Conservation (phyloP, 768 basidiomycete genomes). For the Calocera viscosa region DNA sequence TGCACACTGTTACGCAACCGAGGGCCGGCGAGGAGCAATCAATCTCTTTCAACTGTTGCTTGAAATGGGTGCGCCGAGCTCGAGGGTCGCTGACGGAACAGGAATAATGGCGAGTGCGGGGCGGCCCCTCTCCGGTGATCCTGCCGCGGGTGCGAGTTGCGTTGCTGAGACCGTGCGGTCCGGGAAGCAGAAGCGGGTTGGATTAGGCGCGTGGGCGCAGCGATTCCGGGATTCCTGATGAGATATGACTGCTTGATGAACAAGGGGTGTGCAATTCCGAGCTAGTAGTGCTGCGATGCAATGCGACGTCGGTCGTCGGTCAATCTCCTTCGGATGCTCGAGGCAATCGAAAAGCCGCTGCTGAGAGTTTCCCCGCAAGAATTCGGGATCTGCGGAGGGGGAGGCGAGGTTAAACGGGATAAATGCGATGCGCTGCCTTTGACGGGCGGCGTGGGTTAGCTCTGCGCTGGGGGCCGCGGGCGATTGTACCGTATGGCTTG, state of each 20-base stretch:
- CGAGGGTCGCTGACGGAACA: not conserved
- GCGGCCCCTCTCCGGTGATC: not conserved
- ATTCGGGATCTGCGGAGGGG: not conserved
- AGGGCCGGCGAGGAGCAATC: too few species aligned
- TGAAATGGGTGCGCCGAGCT: not conserved
- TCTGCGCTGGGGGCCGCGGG: not conserved
- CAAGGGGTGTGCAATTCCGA: not conserved
- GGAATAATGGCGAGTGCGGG: not conserved
- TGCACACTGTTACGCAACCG: too few species aligned
- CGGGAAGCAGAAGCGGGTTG: too few species aligned
- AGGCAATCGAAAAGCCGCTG: not conserved
- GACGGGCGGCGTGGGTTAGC: not conserved
- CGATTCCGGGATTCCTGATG: not conserved
- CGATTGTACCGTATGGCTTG: not conserved
- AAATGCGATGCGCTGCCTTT: constrained; percentile 4
- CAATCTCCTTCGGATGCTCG: too few species aligned
- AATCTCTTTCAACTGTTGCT: too few species aligned
- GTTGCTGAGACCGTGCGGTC: too few species aligned
- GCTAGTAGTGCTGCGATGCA: not conserved
- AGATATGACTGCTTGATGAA: not conserved
- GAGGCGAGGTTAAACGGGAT: not conserved
- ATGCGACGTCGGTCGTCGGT: not conserved
- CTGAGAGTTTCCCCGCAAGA: not conserved
- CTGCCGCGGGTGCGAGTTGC: constrained; percentile 4
- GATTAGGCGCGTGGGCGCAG: not conserved